Percentiles rank a stretch among this genome's conserved stretches.
Evolutionary conservation across 148 eudicot genomes (phyloP).

Genomic region (Fagopyrum homotropicum): DNA sequence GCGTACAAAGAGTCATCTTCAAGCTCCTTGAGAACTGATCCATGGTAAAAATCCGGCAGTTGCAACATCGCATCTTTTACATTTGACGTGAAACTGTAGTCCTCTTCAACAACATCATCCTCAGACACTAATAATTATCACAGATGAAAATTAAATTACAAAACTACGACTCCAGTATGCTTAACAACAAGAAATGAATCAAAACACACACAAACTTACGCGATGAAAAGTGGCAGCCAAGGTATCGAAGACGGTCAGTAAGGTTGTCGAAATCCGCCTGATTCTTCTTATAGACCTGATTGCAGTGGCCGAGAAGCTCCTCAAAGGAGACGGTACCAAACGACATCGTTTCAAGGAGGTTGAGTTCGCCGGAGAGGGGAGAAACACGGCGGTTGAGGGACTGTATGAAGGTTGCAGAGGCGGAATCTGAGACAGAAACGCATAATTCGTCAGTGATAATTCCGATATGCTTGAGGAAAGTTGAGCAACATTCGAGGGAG

Average conservation of each 20-base stretch:
- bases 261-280: constrained; percentile 41
- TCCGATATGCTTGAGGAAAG: neutral
- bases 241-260: constrained; percentile 35
- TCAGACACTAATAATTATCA: constrained; percentile 4
- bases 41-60: neutral
- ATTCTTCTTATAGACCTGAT: constrained; percentile 62
- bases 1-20: constrained; percentile 68
- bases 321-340: constrained; percentile 77
- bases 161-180: neutral
- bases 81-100: constrained; percentile 28
- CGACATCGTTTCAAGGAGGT: constrained; percentile 76
- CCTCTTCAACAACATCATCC: constrained; percentile 31
- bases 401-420: constrained; percentile 73
- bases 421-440: constrained; percentile 51
- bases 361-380: constrained; percentile 44
- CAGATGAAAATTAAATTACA: neutral
- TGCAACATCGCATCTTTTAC: constrained; percentile 9
- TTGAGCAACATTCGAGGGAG: neutral
- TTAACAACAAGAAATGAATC: constrained; percentile 18
- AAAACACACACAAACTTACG: neutral
- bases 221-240: constrained; percentile 32
- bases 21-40: constrained; percentile 20
- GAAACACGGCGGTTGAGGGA: constrained; percentile 57
- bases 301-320: constrained; percentile 87
- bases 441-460: neutral